Evolutionary conservation across 169 alveolate species (phyloP), one percentile per base, ranked within the genome.

Genomic region (Cyclospora cayetanensis): DNA sequence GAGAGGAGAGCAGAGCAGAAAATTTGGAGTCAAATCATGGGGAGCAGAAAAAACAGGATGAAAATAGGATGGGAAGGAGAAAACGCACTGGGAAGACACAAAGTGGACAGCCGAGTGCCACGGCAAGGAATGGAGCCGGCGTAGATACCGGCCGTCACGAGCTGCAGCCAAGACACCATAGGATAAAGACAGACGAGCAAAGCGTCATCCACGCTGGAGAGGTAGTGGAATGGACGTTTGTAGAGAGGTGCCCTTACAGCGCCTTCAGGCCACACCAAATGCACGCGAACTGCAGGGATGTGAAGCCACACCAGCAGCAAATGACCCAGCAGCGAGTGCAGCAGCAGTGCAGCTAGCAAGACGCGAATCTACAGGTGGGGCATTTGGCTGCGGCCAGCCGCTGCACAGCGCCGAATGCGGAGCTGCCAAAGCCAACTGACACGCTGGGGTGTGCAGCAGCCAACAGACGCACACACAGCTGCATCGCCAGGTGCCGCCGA

Each of bases 111-210:
- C 87, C 1, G 87, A 76, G 42, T 41, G 34, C 87, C 87, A 76
- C 25, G 87, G 87, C 39, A 76, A n/a, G 9, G 68, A 43, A 76
- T 76, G 87, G 7, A 76, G 87, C 15, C 87, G 87, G 2, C 68
- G 63, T 66, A 76, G 25, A 25, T 76, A 76, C 11, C 87, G 87
- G 25, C 87, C 34, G 66, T 76, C 87, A 18, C 42, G 74, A 7
- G 90, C 90, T 82, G 90, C 29, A 46, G 55, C 9, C n/a, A n/a
- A n/a, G 50, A 18, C 41, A n/a, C 25, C 83, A 25, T 35, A 35
- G 41, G 4, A 22, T 11, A 37, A 76, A 2, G 74, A 60, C n/a
- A n/a, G n/a, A n/a, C n/a, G n/a, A n/a, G n/a, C n/a, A n/a, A n/a
- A n/a, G n/a, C n/a, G n/a, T n/a, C n/a, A n/a, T n/a, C n/a, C n/a